Evolutionary conservation across 495 filamentous ascomycete genomes (phyloP).

Genomic region (Lophiostoma macrostomum): DNA sequence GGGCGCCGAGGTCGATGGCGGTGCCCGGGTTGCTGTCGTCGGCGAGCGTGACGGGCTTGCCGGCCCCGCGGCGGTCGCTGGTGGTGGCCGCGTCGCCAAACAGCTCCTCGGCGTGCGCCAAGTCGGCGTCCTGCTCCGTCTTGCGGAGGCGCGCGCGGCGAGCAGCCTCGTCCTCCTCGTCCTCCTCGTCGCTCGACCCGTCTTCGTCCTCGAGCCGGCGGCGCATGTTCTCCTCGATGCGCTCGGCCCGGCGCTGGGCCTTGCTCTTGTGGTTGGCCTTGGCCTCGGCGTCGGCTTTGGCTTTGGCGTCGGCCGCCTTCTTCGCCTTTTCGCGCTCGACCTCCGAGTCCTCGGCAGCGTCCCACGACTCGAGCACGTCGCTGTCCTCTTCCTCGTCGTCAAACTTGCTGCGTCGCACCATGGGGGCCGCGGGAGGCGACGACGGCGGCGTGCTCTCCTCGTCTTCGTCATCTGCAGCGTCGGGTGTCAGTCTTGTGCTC

Average conservation of each 20-base stretch:
- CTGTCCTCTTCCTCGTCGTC: constrained; percentile 85
- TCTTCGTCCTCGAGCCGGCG: constrained; percentile 53
- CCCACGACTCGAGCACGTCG: constrained; percentile 96
- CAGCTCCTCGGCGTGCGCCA: constrained; percentile 87
- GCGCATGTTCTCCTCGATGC: constrained; percentile 47
- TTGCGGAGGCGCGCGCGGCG: constrained; percentile 67
- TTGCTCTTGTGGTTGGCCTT: constrained; percentile 90
- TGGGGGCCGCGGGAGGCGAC: constrained; percentile 59
- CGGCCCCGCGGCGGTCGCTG: constrained; percentile 37
- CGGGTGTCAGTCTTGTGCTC: constrained; percentile 7
- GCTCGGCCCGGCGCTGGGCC: constrained; percentile 82
- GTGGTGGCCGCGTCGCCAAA: constrained; percentile 71
- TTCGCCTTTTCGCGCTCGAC: constrained; percentile 92
- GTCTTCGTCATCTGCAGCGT: constrained; percentile 60
- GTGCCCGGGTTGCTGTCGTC: constrained; percentile 70
- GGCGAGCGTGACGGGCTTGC: constrained; percentile 62
- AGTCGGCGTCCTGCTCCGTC: constrained; percentile 82
- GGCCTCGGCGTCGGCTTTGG: constrained; percentile 86
- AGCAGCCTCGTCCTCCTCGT: constrained; percentile 73
- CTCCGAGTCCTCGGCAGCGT: constrained; percentile 94
- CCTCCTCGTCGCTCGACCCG: constrained; percentile 57
- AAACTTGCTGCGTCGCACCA: constrained; percentile 64
- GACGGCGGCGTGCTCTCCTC: constrained; percentile 59
- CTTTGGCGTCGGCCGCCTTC: constrained; percentile 79
- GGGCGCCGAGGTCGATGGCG: constrained; percentile 71